Evolutionary conservation across 139 green algal species (phyloP).

Genomic region (Chlorella sp.): DNA sequence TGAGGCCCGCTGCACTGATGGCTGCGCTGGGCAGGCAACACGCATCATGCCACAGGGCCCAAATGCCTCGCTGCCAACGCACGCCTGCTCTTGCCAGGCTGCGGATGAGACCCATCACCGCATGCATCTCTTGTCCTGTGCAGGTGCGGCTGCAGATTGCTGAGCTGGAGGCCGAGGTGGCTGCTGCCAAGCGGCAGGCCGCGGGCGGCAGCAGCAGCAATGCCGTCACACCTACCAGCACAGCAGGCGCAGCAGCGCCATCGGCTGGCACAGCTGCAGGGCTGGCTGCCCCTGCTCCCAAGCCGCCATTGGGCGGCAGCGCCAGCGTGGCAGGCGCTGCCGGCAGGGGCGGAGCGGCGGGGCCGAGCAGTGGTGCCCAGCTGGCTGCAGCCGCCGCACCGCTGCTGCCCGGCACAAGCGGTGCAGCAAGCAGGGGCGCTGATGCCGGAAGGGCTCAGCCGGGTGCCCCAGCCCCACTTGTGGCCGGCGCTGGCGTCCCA

Average conservation of each 20-base stretch:
- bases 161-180: slow-evolving; percentile 24
- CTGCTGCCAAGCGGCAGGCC: not conserved
- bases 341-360: too few relatives aligned
- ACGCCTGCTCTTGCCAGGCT: not conserved
- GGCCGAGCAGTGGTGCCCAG: too few relatives aligned
- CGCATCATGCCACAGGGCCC: not conserved
- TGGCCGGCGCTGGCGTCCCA: not conserved
- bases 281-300: not conserved
- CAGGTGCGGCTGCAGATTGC: slow-evolving; percentile 42
- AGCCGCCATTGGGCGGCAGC: not conserved
- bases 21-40: not conserved
- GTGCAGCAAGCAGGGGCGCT: too few relatives aligned
- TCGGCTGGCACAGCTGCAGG: not conserved
- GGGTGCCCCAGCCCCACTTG: not conserved
- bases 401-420: too few relatives aligned
- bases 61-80: not conserved
- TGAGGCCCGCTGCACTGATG: not conserved
- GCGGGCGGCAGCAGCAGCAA: not conserved
- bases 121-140: not conserved
- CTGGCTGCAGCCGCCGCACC: too few relatives aligned
- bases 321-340: not conserved
- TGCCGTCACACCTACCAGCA: not conserved
- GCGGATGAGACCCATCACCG: not conserved
- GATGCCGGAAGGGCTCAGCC: too few relatives aligned
- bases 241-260: not conserved